These are phyloP conservation scores for Leptographium flavum DNA, from an alignment of 2,329 filamentous ascomycete genomes.

Conservation along the genomic window DNA sequence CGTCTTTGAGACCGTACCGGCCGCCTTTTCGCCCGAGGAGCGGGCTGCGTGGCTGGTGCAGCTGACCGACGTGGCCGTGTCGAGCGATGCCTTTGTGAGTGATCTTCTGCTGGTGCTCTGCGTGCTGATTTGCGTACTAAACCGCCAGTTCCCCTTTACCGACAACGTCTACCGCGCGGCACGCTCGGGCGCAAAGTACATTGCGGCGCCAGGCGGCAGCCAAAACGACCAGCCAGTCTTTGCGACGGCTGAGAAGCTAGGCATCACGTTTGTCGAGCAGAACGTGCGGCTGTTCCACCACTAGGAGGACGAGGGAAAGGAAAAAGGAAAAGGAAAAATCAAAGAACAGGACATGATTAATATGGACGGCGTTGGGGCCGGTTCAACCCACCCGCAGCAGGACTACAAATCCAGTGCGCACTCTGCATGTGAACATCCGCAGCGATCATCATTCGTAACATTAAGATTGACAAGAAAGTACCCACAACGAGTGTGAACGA, in stretches of 20 bases:
- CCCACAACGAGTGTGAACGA: too few relatives aligned
- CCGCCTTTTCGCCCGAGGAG: slow-evolving; percentile 71
- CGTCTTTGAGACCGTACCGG: slow-evolving; percentile 79
- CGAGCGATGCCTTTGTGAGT: slow-evolving; percentile 89
- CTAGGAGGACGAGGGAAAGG: slow-evolving; percentile 28
- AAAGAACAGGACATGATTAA: neutral
- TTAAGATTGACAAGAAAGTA: too few relatives aligned
- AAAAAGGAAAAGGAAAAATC: neutral
- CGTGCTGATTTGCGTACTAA: neutral
- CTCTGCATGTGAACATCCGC: too few relatives aligned
- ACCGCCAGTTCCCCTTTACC: slow-evolving; percentile 75
- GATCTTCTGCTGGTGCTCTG: neutral
- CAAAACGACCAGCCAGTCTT: slow-evolving; percentile 75
- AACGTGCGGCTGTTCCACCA: slow-evolving; percentile 90
- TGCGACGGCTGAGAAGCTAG: slow-evolving; percentile 79
- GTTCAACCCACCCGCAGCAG: neutral
- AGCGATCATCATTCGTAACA: too few relatives aligned
- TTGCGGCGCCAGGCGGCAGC: slow-evolving; percentile 82
- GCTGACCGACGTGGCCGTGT: slow-evolving; percentile 70
- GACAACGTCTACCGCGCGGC: slow-evolving; percentile 92
- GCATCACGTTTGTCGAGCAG: slow-evolving; percentile 93
- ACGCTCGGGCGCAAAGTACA: slow-evolving; percentile 85
- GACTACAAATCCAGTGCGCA: too few relatives aligned
- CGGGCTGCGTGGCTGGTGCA: slow-evolving; percentile 73
- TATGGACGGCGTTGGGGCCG: too few relatives aligned